phyloP scores from a whole-genome alignment of 179 eudicot species.

The Beta macrorhiza region DNA sequence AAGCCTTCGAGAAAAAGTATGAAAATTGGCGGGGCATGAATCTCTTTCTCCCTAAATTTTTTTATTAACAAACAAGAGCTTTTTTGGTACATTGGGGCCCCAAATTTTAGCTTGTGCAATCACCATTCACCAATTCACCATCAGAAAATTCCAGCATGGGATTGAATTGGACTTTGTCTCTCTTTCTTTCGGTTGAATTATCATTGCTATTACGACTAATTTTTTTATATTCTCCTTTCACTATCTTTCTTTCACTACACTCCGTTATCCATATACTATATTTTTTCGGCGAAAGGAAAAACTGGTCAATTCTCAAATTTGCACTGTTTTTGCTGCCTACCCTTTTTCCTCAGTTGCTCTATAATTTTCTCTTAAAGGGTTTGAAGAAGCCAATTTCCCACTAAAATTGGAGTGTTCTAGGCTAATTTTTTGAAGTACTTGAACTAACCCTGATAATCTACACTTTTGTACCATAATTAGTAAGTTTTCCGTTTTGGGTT shows the following conservation, averaged over 20 bases:
- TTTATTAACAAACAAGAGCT: background rate
- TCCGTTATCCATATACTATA: background rate
- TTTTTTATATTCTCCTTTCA: background rate
- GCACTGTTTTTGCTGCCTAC: background rate
- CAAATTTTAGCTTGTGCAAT: background rate
- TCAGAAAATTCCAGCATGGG: background rate
- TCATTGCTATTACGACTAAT: background rate
- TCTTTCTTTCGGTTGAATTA: slow-evolving; percentile 14
- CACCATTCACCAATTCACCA: background rate
- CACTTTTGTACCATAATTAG: background rate
- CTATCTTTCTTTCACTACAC: background rate
- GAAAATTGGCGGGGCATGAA: too few relatives aligned
- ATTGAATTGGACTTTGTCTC: background rate
- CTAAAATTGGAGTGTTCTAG: background rate
- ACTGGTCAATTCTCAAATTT: background rate
- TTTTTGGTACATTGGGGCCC: background rate
- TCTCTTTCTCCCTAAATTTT: background rate
- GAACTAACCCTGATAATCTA: background rate
- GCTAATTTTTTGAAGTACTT: background rate
- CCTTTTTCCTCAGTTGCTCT: background rate
- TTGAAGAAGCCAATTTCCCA: background rate
- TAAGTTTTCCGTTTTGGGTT: background rate
- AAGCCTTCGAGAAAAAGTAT: too few relatives aligned
- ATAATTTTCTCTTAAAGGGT: background rate
- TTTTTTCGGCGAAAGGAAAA: background rate